Percentiles rank a stretch among this genome's conserved stretches.
These are phyloP conservation scores for Cyclanthera cordifolia DNA, from an alignment of 306 rosid species.

Conservation along the genomic window DNA sequence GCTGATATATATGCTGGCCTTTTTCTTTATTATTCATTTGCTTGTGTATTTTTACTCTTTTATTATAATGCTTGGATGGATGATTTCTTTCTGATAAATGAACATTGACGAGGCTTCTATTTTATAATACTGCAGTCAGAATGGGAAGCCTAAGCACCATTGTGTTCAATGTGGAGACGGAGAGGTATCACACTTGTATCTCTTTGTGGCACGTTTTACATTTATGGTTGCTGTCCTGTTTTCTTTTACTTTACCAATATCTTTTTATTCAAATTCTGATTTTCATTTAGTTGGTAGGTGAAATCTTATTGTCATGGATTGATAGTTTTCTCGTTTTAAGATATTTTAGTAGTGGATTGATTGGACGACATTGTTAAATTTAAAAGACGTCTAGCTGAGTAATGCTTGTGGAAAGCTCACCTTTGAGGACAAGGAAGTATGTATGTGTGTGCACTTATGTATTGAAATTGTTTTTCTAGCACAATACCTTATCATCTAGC, in stretches of 20 bases:
- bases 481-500: not conserved
- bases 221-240: not conserved
- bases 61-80: not conserved
- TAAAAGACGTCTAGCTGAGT: not conserved
- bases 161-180: slow-evolving; percentile 14
- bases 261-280: not conserved
- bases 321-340: not conserved
- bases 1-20: not conserved
- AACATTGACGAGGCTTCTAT: not conserved
- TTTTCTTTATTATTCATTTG: not conserved
- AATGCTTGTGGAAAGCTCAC: not conserved
- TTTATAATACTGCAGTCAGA: not conserved
- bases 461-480: not conserved
- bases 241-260: not conserved
- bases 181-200: slow-evolving; percentile 6
- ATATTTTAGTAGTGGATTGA: slow-evolving; percentile 1
- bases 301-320: not conserved
- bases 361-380: not conserved
- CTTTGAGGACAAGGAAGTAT: not conserved
- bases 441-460: not conserved
- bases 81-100: not conserved
- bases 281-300: not conserved
- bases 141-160: not conserved
- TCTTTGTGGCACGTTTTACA: not conserved
- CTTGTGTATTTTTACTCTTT: slow-evolving; percentile 1